Base-by-base conservation (phyloP, 495 filamentous ascomycete genomes). In the Penicillium manginii region DNA sequence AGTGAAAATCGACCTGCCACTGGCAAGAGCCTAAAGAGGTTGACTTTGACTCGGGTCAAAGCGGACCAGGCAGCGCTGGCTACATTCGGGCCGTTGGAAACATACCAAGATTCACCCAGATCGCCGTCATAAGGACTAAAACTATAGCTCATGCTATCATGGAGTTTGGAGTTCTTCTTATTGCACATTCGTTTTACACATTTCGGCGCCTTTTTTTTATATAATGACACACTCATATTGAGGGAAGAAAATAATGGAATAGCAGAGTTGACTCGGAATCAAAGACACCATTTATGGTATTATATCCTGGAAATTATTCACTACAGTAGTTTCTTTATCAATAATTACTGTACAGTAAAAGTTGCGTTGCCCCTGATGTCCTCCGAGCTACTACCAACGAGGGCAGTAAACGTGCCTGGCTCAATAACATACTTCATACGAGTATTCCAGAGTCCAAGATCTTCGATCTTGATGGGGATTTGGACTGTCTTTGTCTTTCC, bases 381-480 rank as follows among this genome's bases (percentile, higher is more conserved):
- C 55, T 66, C 65, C 52, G 84, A 86, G 43, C 71, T 74, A 39
- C 75, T 79, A 0, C 88, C 88, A 9, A 85, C 82, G 19, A 78
- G 69, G 10, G 88, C 75, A 18, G 75, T 60, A 65, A 90, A 91
- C 22, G 81, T 78, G 0, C 88, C 88, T 4, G 83, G 81, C 75
- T 90, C 88, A 26, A 90, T 85, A 7, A 86, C 84, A 66, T 90
- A 89, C 66, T 86, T 81, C 78, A 84, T 84, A 22, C 77, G 67
- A n/a, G 79, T 70, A 72, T 85, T 79, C 83, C 84, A 88, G 17
- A 88, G 63, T 0, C 84, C 84, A 59, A 88, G 61, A 40, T 83
- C 72, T 29, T 72, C 60, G 21, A 87, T 74, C 15, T 77, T 59
- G 12, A 87, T 57, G 17, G 79, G 69, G 50, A 91, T 80, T 18